Evolutionary conservation across 2,329 filamentous ascomycete species (phyloP), one percentile per base, ranked within the genome.

Genomic region (Alternaria gaisen): DNA sequence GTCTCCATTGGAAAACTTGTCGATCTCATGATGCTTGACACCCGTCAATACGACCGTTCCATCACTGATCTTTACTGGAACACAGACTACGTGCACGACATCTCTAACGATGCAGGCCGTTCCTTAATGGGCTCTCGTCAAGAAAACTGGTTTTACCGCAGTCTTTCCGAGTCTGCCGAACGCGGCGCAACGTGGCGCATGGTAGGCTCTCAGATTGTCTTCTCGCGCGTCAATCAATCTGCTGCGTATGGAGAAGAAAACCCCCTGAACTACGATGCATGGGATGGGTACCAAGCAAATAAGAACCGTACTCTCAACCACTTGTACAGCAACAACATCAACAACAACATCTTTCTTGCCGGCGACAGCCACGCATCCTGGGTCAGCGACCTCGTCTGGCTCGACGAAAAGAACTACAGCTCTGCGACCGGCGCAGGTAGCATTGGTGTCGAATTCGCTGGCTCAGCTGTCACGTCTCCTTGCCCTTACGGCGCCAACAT

Each of bases 291-390:
- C 70, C 79, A 85, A 56, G 83, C 88, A 11, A 92, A 92, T 76
- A 83, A 88, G 50, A 92, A 93, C 80, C 84, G 90, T 36, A 93
- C 91, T 0, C 80, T 92, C 11, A 79, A 87, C 68, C 86, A 87
- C 56, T 79, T 93, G 9, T 90, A 89, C 69, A 82, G 87, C 55
- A 87, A 91, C 75, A 83, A 88, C 20, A 92, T 93, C 66, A 81
- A 81, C 56, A 92, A 93, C 80, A 92, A 89, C 71, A 86, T 93
- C 67, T 87, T 93, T 70, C 84, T 93, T 24, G 84, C 90, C 0
- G 91, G 91, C 12, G 90, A 93, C 72, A 86, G 83, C 40, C 91
- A 93, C 72, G 84, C 85, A 22, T 87, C 86, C 51, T 92, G 90
- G 81, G 78, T 79, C 24, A 72, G 68, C 24, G 78, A 84, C 56